Evolutionary conservation across 306 rosid species (phyloP).

Genomic region (Quercus agrifolia): DNA sequence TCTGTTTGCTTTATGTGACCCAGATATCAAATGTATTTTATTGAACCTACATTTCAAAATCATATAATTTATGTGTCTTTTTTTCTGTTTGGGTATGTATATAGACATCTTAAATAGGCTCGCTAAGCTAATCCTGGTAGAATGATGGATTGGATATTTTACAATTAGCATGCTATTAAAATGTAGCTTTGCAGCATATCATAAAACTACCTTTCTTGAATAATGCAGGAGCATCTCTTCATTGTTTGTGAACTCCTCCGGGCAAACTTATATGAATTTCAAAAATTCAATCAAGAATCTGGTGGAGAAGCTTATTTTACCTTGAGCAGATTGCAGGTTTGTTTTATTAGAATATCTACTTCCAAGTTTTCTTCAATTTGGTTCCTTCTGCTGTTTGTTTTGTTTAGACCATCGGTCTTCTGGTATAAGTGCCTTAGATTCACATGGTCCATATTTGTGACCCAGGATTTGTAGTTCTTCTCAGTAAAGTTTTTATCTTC

Average conservation of each 20-base stretch:
- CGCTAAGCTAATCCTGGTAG: not conserved
- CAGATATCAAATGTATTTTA: not conserved
- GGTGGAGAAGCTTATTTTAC: constrained; percentile 86
- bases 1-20: not conserved
- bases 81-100: not conserved
- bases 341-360: constrained; percentile 28
- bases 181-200: not conserved
- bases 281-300: constrained; percentile 90
- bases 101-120: not conserved
- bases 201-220: not conserved
- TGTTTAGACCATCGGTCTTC: not conserved
- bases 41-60: not conserved
- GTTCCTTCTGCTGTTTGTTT: not conserved
- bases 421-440: not conserved
- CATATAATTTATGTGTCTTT: not conserved
- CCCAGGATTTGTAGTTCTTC: not conserved
- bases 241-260: constrained; percentile 92
- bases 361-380: not conserved
- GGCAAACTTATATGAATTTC: constrained; percentile 93
- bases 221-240: constrained; percentile 87
- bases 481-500: not conserved
- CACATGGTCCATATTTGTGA: constrained; percentile 1
- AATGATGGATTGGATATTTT: constrained; percentile 13
- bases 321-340: constrained; percentile 80
- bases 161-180: not conserved